A percentile compares a stretch with the other conserved stretches of the same genome.
Conservation (phyloP, 257 asterid genomes). For the Lavandula angustifolia region DNA sequence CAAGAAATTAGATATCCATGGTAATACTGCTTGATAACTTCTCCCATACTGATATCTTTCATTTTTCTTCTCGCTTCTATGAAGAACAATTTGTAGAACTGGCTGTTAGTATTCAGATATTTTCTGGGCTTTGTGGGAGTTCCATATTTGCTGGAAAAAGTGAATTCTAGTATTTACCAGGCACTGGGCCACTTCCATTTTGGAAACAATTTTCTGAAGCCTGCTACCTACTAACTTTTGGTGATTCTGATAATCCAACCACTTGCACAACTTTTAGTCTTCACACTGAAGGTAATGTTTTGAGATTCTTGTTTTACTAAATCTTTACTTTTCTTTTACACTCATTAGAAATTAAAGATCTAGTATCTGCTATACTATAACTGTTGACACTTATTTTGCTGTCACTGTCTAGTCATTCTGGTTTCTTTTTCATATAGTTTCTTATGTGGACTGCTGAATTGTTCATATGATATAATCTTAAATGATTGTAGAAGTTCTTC, state of each 20-base stretch:
- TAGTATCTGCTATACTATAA: neutral
- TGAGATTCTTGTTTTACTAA: slow-evolving; percentile 5
- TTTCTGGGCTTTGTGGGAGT: slow-evolving; percentile 27
- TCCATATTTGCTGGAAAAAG: slow-evolving; percentile 30
- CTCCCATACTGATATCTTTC: slow-evolving; percentile 7
- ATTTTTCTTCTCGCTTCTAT: slow-evolving; percentile 14
- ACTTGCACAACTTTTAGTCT: slow-evolving; percentile 23
- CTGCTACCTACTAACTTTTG: slow-evolving; percentile 36
- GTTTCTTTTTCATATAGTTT: slow-evolving; percentile 1
- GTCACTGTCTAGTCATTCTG: neutral
- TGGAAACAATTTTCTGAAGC: slow-evolving; percentile 30
- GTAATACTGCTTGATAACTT: slow-evolving; percentile 32
- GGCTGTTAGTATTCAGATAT: slow-evolving; percentile 13
- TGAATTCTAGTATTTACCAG: slow-evolving; percentile 20
- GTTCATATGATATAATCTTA: neutral
- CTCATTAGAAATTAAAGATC: slow-evolving; percentile 1
- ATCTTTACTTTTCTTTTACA: slow-evolving; percentile 2
- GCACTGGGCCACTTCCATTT: slow-evolving; percentile 28
- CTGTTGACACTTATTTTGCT: neutral
- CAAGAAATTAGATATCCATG: slow-evolving; percentile 23
- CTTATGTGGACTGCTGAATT: slow-evolving; percentile 9
- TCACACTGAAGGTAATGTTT: slow-evolving; percentile 36
- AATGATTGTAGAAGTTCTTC: slow-evolving; percentile 2
- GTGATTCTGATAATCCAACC: slow-evolving; percentile 29
- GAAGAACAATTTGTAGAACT: slow-evolving; percentile 7